Percentiles rank a stretch among this genome's conserved stretches.
These are phyloP conservation scores for Kwoniella botswanensis DNA, from an alignment of 768 basidiomycete genomes.

Conservation along the genomic window DNA sequence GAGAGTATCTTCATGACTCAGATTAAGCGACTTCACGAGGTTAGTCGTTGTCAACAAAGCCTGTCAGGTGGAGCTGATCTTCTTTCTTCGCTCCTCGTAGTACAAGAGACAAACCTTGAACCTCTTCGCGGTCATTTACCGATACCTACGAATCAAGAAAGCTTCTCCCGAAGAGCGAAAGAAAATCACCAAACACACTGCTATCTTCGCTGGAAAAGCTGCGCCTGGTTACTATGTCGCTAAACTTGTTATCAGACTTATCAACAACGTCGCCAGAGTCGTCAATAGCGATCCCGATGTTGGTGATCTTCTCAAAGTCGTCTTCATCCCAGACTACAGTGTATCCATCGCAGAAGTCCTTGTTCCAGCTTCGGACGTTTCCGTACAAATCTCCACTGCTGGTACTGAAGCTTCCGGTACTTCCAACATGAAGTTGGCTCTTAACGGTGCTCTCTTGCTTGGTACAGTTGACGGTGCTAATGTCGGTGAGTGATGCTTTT, in stretches of 20 bases:
- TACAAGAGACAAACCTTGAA: slow-evolving; percentile 89
- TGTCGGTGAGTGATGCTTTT: slow-evolving; percentile 33
- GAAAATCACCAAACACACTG: slow-evolving; percentile 70
- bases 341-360: slow-evolving; percentile 59
- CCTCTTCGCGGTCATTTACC: slow-evolving; percentile 70
- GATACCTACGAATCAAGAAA: slow-evolving; percentile 79
- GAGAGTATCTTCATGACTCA: slow-evolving; percentile 57
- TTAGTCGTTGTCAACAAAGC: slow-evolving; percentile 63
- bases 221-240: slow-evolving; percentile 86
- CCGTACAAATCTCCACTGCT: slow-evolving; percentile 95
- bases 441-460: slow-evolving; percentile 86
- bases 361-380: slow-evolving; percentile 80
- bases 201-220: slow-evolving; percentile 98
- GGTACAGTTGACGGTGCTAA: slow-evolving; percentile 85
- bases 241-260: slow-evolving; percentile 90
- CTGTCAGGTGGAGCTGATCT: no score
- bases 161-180: slow-evolving; percentile 79
- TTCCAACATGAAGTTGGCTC: slow-evolving; percentile 68
- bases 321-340: slow-evolving; percentile 93
- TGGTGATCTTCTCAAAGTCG: slow-evolving; percentile 76
- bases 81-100: slow-evolving; percentile 41
- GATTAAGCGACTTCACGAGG: slow-evolving; percentile 81
- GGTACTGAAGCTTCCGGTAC: slow-evolving; percentile 75
- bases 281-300: slow-evolving; percentile 86
- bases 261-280: slow-evolving; percentile 82